Base-by-base conservation (phyloP, 2,329 filamentous ascomycete species). In the Penicillium sp. region DNA sequence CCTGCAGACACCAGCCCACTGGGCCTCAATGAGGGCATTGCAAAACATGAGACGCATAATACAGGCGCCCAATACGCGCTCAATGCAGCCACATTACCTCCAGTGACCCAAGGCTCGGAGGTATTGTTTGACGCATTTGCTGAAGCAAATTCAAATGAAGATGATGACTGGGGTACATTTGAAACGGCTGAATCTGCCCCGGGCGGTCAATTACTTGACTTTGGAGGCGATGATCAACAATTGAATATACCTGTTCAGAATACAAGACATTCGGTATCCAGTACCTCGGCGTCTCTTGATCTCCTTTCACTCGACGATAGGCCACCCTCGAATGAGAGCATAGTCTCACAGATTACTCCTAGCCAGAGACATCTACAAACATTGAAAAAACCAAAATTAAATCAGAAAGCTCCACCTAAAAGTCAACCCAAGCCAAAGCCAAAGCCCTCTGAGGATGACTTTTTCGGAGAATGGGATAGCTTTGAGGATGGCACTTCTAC, bases 51-150 rank as follows among this genome's bases (percentile, higher is more conserved):
- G 8, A 21, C 24, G n/a, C 14, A n/a, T 16, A 16, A 28, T 40
- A n/a, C 3, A 26, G 30, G 49, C 12, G 11, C n/a, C 28, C 21
- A 28, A 14, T 35, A 23, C 4, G 18, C 28, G 3, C 21, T 45
- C 12, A 26, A 48, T 16, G 21, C 48, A 35, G 42, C 35, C 35
- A 26, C 55, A 11, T 55, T 56, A 42, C 58, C 46, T 43, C 58
- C 42, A 2, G 46, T 55, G 28, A 38, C 49, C n/a, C 33, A 55
- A 40, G 58, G 48, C 24, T 52, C 47, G 11, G 57, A 84, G 61
- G 80, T 90, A 3, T 73, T 90, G 2, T 90, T 90, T 66, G 86
- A 90, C 69, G 86, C 82, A 35, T 61, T 68, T 30, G 60, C 66
- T 7, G 72, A 74, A 47, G 52, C 50, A 38, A 57, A 58, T 28